These are phyloP conservation scores for Macrolepiota albuminosa DNA, from an alignment of 768 basidiomycete genomes.

Conservation along the genomic window DNA sequence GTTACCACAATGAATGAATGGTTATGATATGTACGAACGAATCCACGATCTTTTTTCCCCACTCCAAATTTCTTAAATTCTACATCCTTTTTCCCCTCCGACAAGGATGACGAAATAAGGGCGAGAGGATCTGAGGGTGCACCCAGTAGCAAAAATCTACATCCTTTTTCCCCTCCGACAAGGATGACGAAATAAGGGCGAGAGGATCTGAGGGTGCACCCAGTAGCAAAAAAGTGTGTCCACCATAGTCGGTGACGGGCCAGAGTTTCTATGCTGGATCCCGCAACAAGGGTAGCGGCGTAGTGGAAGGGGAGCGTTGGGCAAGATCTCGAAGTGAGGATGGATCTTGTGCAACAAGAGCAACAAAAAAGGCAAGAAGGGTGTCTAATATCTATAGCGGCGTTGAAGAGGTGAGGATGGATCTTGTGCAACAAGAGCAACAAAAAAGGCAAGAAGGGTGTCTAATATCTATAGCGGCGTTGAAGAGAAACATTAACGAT, in stretches of 20 bases:
- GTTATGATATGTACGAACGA: slow-evolving; percentile 34
- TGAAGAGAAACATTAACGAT: background rate
- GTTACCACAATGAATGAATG: background rate
- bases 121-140: slow-evolving; percentile 43
- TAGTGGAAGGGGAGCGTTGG: slow-evolving; percentile 19
- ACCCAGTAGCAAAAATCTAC: slow-evolving; percentile 39
- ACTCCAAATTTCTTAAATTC: slow-evolving; percentile 51
- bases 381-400: slow-evolving; percentile 55
- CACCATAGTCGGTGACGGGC: slow-evolving; percentile 30
- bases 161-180: slow-evolving; percentile 21
- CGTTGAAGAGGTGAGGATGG: slow-evolving; percentile 26
- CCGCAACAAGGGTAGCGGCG: slow-evolving; percentile 4
- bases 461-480: slow-evolving; percentile 51
- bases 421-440: slow-evolving; percentile 60
- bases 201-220: slow-evolving; percentile 41
- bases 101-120: slow-evolving; percentile 25
- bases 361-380: slow-evolving; percentile 55
- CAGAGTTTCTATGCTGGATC: slow-evolving; percentile 5
- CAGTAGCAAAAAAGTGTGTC: slow-evolving; percentile 43
- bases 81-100: slow-evolving; percentile 22
- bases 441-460: slow-evolving; percentile 55
- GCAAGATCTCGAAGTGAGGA: slow-evolving; percentile 53
- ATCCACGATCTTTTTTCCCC: slow-evolving; percentile 49
- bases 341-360: slow-evolving; percentile 58
- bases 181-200: slow-evolving; percentile 28